Evolutionary conservation across 163 green algal species (phyloP).

Genomic region (Scenedesmus sp.): DNA sequence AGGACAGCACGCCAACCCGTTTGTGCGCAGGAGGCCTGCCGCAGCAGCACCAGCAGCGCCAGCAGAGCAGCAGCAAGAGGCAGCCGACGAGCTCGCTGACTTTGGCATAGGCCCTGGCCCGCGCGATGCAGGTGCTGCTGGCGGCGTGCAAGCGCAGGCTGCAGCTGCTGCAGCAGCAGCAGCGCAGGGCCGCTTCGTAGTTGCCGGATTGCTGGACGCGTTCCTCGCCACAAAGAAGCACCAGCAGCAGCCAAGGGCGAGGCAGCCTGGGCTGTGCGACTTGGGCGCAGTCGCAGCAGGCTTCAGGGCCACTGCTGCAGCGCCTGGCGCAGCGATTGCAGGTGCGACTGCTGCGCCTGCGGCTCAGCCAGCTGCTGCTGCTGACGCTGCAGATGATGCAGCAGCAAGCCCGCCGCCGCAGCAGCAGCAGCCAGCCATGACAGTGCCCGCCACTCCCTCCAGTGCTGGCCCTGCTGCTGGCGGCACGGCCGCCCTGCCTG

Average conservation of each 20-base stretch:
- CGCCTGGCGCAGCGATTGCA: background rate
- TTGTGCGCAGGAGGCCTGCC: background rate
- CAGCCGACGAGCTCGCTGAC: background rate
- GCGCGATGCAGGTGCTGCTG: background rate
- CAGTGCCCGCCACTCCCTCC: background rate
- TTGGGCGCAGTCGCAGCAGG: background rate
- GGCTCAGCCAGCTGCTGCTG: background rate
- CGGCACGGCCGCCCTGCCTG: background rate
- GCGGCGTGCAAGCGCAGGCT: background rate
- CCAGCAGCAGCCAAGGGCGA: background rate
- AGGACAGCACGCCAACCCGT: background rate
- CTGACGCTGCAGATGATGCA: background rate
- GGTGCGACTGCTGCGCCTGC: background rate
- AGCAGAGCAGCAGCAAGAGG: conserved; percentile 3
- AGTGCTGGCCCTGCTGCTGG: background rate
- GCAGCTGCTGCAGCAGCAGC: conserved; percentile 4
- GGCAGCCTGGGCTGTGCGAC: background rate
- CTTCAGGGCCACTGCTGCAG: background rate
- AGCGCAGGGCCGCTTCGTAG: background rate
- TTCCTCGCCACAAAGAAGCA: background rate
- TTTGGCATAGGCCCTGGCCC: background rate
- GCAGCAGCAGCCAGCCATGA: background rate
- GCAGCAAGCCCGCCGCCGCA: background rate
- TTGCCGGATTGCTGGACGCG: background rate
- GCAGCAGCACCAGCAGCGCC: background rate